Percentiles rank a stretch among this genome's conserved stretches.
These are phyloP conservation scores for Grosmannia clavigera DNA, from an alignment of 2,329 filamentous ascomycete genomes.

Conservation along the genomic window DNA sequence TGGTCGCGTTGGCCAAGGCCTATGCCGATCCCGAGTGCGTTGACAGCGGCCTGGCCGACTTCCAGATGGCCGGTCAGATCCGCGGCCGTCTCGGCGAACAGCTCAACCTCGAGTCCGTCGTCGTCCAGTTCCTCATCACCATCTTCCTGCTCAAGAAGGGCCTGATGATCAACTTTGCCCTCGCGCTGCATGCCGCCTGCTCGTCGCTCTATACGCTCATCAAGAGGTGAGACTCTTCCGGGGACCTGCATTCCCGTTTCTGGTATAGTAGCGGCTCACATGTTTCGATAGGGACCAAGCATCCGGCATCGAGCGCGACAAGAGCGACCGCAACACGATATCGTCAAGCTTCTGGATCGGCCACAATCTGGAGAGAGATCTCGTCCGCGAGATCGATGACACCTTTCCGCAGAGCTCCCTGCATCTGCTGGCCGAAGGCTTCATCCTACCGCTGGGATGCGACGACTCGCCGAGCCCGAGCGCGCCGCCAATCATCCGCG, in stretches of 20 bases:
- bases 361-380: background rate
- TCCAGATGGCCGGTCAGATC: background rate
- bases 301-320: background rate
- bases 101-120: background rate
- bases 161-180: constrained; percentile 1
- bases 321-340: background rate
- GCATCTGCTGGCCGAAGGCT: background rate
- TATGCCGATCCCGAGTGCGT: background rate
- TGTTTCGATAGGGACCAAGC: background rate
- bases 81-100: background rate
- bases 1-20: background rate
- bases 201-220: background rate
- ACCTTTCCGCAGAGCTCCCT: constrained; percentile 1
- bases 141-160: constrained; percentile 1
- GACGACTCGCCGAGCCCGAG: background rate
- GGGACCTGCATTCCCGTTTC: too few species aligned
- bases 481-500: background rate
- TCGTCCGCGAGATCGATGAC: background rate
- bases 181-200: background rate
- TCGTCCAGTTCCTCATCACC: background rate
- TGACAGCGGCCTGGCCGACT: background rate
- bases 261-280: background rate
- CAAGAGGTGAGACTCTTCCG: background rate
- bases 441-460: background rate
- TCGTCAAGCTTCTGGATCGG: background rate